Evolutionary conservation across 768 basidiomycete genomes (phyloP).

Genomic region (Hypholoma fasciculare): DNA sequence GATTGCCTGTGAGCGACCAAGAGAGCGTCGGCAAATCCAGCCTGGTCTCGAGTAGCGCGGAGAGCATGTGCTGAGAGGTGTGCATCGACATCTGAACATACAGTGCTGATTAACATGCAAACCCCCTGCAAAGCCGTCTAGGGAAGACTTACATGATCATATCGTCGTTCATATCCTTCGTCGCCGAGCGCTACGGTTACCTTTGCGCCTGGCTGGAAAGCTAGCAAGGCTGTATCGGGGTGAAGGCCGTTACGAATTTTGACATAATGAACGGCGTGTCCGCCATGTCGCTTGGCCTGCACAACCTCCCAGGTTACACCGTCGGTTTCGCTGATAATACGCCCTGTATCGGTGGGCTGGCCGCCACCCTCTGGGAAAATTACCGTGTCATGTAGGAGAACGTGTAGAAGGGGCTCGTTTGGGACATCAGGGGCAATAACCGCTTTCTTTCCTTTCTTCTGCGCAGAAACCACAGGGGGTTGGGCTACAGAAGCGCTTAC

Average conservation of each 20-base stretch:
- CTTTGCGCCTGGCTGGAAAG: slow-evolving; percentile 49
- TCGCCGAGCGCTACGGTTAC: slow-evolving; percentile 57
- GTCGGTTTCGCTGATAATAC: slow-evolving; percentile 45
- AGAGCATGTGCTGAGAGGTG: slow-evolving; percentile 82
- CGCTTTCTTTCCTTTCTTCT: slow-evolving; percentile 59
- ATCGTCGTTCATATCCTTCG: slow-evolving; percentile 61
- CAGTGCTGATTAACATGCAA: neutral
- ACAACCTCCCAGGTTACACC: slow-evolving; percentile 57
- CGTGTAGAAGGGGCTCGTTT: slow-evolving; percentile 53
- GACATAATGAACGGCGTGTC: slow-evolving; percentile 76
- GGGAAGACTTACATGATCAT: slow-evolving; percentile 62
- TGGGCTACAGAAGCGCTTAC: slow-evolving; percentile 50
- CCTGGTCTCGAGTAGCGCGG: slow-evolving; percentile 70
- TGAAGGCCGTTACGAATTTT: slow-evolving; percentile 36
- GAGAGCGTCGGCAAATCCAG: slow-evolving; percentile 71
- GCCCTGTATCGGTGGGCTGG: slow-evolving; percentile 75
- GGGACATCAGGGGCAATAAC: slow-evolving; percentile 45
- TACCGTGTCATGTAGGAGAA: slow-evolving; percentile 74
- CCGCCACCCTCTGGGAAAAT: slow-evolving; percentile 85
- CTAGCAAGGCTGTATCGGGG: slow-evolving; percentile 41
- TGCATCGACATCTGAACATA: slow-evolving; percentile 73
- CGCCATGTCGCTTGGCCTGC: slow-evolving; percentile 68
- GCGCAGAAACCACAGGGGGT: slow-evolving; percentile 34
- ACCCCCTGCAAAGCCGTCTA: neutral
- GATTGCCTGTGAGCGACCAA: slow-evolving; percentile 75